These are phyloP conservation scores for Lipomyces chichibuensis DNA, from an alignment of 805 yeast genomes.

Conservation along the genomic window DNA sequence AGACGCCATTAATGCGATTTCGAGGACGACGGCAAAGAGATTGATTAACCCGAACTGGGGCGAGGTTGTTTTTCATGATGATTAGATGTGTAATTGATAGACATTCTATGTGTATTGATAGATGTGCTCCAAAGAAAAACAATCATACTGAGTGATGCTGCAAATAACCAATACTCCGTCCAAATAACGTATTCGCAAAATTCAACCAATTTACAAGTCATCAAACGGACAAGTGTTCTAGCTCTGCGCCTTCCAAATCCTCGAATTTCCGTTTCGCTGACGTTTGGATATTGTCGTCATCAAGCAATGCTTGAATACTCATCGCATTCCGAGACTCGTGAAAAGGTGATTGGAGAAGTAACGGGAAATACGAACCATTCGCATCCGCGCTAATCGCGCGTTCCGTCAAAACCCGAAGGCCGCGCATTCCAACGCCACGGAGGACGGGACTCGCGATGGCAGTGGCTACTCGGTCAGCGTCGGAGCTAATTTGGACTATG, in stretches of 20 bases:
- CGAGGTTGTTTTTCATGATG: slow-evolving; percentile 32
- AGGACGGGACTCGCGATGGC: slow-evolving; percentile 8
- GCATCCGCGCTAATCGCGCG: background rate
- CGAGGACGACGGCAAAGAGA: slow-evolving; percentile 29
- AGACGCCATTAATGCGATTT: slow-evolving; percentile 40
- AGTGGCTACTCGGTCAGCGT: background rate
- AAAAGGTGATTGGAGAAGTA: slow-evolving; percentile 28
- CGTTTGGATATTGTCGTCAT: background rate
- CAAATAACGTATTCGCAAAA: background rate
- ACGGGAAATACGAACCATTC: slow-evolving; percentile 2
- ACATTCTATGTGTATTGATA: background rate
- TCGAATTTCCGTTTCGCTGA: background rate
- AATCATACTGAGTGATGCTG: background rate
- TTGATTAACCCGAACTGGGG: slow-evolving; percentile 36
- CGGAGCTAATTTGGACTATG: slow-evolving; percentile 4
- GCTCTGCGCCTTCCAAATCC: background rate
- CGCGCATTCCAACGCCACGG: slow-evolving; percentile 12
- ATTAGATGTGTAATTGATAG: slow-evolving; percentile 7
- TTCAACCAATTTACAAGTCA: background rate
- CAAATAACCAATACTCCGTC: background rate
- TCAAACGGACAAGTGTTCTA: background rate
- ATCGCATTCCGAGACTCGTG: slow-evolving; percentile 10
- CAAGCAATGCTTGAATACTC: background rate
- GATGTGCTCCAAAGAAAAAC: too few species aligned
- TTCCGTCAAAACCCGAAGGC: slow-evolving; percentile 18